Evolutionary conservation across 2,329 filamentous ascomycete species (phyloP).

Genomic region (Rutstroemia sydowiana): DNA sequence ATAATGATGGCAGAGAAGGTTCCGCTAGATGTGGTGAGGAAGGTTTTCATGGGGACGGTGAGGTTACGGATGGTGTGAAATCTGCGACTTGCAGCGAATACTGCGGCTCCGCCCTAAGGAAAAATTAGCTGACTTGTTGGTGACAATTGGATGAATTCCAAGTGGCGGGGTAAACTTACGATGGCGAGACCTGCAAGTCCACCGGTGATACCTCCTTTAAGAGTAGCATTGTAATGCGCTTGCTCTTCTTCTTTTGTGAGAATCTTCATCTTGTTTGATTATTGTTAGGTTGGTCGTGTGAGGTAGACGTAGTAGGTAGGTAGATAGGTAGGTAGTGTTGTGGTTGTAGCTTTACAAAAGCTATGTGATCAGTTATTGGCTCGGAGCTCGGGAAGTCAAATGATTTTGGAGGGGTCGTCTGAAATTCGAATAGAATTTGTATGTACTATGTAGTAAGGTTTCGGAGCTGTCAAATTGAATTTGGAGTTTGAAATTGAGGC

Average conservation of each 20-base stretch:
- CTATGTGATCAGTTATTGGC: too few relatives aligned
- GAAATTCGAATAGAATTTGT: too few relatives aligned
- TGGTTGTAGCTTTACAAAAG: neutral
- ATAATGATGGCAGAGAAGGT: slow-evolving; percentile 86
- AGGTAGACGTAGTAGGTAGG: neutral
- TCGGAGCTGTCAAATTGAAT: too few relatives aligned
- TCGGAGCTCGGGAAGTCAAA: too few relatives aligned
- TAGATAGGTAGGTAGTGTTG: neutral
- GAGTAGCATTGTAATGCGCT: slow-evolving; percentile 73
- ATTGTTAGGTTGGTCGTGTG: neutral
- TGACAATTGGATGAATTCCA: neutral
- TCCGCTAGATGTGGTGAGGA: slow-evolving; percentile 73
- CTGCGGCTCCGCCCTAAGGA: slow-evolving; percentile 42
- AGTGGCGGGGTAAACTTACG: slow-evolving; percentile 45
- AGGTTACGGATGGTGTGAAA: slow-evolving; percentile 73
- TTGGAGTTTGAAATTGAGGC: too few relatives aligned
- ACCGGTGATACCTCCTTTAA: slow-evolving; percentile 73
- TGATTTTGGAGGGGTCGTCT: too few relatives aligned
- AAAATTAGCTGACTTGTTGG: slow-evolving; percentile 4
- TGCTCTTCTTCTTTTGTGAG: slow-evolving; percentile 88
- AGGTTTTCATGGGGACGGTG: slow-evolving; percentile 83
- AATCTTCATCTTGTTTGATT: slow-evolving; percentile 68
- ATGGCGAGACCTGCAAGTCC: slow-evolving; percentile 59
- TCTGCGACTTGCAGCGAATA: slow-evolving; percentile 56
- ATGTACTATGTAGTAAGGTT: too few relatives aligned